Evolutionary conservation across 768 basidiomycete species (phyloP), one percentile per base, ranked within the genome.

Genomic region (Suillus paluster): DNA sequence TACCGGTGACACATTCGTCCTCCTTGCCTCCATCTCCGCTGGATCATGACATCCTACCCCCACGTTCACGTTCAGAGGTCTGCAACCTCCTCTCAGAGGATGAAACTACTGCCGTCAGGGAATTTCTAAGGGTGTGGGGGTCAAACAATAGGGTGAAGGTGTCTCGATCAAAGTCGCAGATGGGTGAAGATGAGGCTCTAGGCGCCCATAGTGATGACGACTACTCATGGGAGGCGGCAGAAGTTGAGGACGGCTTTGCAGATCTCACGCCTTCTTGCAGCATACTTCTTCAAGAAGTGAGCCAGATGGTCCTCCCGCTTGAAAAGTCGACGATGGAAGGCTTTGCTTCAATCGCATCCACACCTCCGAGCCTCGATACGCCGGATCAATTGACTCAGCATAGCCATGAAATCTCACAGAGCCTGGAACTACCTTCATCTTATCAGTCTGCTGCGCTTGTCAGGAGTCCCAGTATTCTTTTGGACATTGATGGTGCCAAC

Each of bases 201-300:
- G 42, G 46, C 44, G 49, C 46, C 1, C 8, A n/a, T 44, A 21
- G 34, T 39, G 41, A 49, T 4, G 67, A 67, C 42, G 60, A 66
- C 12, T 60, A 66, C 19, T 60, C 64, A 6, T 68, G 70, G 66
- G 64, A 68, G n/a, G 61, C 57, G 6, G 41, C 56, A 27, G 42
- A 62, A 23, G 50, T 23, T 23, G 39, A 58, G 21, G 53, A 64
- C n/a, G 39, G 59, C 5, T 49, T 25, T 50, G 34, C 21, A n/a
- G 69, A 71, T 25, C 34, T 64, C 19, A 64, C 66, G 2, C 30
- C 30, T 30, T 66, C 65, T 41, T 76, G 59, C 30, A 75, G 75
- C 61, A 55, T 66, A 54, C 71, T 75, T 38, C 68, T 75, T 34
- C 68, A 70, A 17, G 75, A 76, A 33, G 71, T 76, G 17, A 70